Percentiles rank a stretch among this genome's conserved stretches.
Conservation (phyloP, 768 basidiomycete genomes). For the Kwoniella sp. region DNA sequence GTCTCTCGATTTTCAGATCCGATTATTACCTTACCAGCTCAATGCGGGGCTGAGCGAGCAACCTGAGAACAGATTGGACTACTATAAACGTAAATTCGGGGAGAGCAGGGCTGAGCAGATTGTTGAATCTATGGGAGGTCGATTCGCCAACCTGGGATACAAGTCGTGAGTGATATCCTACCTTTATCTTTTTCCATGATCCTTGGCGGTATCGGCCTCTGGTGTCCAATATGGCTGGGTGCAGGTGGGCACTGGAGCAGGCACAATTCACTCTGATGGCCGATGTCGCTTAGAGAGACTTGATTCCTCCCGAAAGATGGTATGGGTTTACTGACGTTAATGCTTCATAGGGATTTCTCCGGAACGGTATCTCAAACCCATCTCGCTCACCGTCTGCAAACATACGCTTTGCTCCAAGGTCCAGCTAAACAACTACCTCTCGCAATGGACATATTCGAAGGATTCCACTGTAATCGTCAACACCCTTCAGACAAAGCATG, state of each 20-base stretch:
- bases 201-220: too few species aligned
- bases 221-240: too few species aligned
- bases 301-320: too few species aligned
- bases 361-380: slow-evolving; percentile 30
- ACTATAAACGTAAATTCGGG: slow-evolving; percentile 59
- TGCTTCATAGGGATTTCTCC: slow-evolving; percentile 15
- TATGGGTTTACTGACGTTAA: not conserved
- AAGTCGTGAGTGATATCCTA: slow-evolving; percentile 60
- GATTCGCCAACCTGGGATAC: slow-evolving; percentile 64
- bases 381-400: slow-evolving; percentile 32
- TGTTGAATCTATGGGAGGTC: slow-evolving; percentile 62
- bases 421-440: slow-evolving; percentile 28
- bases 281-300: too few species aligned
- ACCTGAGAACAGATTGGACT: slow-evolving; percentile 31
- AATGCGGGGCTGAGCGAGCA: slow-evolving; percentile 56
- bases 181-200: not conserved
- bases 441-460: slow-evolving; percentile 32
- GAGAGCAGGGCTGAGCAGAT: slow-evolving; percentile 60
- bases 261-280: too few species aligned
- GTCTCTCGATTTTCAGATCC: slow-evolving; percentile 56
- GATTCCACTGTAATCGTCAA: slow-evolving; percentile 16
- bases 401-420: slow-evolving; percentile 22
- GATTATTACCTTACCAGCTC: slow-evolving; percentile 61
- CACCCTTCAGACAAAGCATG: slow-evolving; percentile 29
- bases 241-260: too few species aligned